These are phyloP conservation scores for Syzygium grande DNA, from an alignment of 345 rosid genomes.

Conservation along the genomic window DNA sequence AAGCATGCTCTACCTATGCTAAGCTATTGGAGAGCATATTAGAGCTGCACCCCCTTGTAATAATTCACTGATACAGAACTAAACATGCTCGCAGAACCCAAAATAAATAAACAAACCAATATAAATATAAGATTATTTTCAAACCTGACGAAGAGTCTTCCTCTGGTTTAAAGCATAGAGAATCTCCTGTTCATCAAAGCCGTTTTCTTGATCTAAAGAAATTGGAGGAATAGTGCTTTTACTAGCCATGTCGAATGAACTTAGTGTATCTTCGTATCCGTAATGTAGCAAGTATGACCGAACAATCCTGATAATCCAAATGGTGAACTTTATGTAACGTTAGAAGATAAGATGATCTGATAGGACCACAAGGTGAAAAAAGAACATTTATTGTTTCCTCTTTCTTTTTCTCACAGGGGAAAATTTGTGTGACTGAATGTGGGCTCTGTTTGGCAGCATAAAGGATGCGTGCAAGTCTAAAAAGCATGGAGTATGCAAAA, in stretches of 20 bases:
- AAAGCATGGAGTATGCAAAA: not conserved
- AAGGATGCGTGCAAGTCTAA: not conserved
- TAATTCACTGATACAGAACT: not conserved
- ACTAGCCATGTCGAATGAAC: conserved; percentile 76
- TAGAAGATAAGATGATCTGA: not conserved
- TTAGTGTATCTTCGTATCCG: conserved; percentile 90
- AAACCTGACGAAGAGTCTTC: conserved; percentile 76
- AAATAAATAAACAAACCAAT: not conserved
- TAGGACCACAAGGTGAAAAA: not conserved
- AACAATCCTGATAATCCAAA: conserved; percentile 56
- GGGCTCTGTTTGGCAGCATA: not conserved
- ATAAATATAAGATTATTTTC: not conserved
- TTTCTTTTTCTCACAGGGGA: not conserved
- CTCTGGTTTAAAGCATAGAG: conserved; percentile 69
- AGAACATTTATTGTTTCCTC: not conserved
- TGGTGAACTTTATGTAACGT: not conserved
- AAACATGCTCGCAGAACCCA: not conserved
- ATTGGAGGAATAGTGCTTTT: conserved; percentile 68
- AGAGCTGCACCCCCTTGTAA: not conserved
- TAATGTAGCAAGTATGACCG: conserved; percentile 85
- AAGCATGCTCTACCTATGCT: not conserved
- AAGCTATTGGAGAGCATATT: not conserved
- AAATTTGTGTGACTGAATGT: not conserved
- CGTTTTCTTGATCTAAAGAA: conserved; percentile 49
- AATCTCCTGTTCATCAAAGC: conserved; percentile 49